Evolutionary conservation across 768 basidiomycete genomes (phyloP), one percentile per base, ranked within the genome.

Genomic region (Phlegmacium glaucopus): DNA sequence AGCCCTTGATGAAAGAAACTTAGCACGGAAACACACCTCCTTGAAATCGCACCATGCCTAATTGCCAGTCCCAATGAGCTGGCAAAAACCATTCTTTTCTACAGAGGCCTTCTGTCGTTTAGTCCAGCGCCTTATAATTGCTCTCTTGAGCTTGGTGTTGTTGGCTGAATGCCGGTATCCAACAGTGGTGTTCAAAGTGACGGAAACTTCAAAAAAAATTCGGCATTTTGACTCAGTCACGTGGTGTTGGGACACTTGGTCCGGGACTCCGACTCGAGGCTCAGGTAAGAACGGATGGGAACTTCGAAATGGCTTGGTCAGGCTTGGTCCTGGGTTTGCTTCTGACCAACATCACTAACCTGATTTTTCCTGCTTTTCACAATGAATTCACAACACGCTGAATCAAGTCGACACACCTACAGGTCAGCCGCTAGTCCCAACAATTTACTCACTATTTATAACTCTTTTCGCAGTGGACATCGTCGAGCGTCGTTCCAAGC

Each of bases 401-500:
- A 34, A 5, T 25, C 12, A 39, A 30, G 46, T 26, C 46, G 42
- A 11, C 42, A 43, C 8, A 54, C 53, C 28, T 60, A 60, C 26
- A 51, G 59, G 59, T 55, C 3, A n/a, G 32, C 32, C 32, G 15
- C 22, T 17, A 13, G 28, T 47, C 28, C n/a, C 11, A 5, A 10
- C 22, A 3, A 38, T 26, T 42, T 25, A 9, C 22, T 3, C 22
- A 22, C 22, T 5, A 38, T 22, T 34, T 15, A 3, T 7, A 44
- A 26, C 18, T 27, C 7, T 38, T 47, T 22, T 13, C 10, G 25
- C 34, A 69, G 68, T 51, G 68, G 68, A 10, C 68, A 69, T 45
- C 63, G 68, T 11, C 58, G 66, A 32, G 42, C 73, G 39, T 84
- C 82, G 1, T 84, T 81, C 53, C 57, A 70, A 7, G 67, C 81